Conservation (phyloP, 2,329 filamentous ascomycete species). For the Alternaria tenuissima region DNA sequence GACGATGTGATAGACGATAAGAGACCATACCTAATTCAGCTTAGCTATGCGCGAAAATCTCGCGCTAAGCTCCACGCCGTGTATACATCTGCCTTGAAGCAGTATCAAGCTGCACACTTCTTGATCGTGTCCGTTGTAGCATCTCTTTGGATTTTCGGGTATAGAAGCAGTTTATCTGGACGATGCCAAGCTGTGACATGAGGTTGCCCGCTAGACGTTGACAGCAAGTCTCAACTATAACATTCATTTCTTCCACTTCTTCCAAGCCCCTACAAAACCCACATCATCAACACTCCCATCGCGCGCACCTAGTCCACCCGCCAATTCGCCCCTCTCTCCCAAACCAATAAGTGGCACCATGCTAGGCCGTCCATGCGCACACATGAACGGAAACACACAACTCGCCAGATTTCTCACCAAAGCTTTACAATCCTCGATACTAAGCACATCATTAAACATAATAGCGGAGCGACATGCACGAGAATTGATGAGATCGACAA, state of each 20-base stretch:
- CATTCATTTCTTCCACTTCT: not conserved
- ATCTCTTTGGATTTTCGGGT: too few relatives aligned
- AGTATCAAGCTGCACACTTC: too few relatives aligned
- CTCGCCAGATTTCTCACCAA: conserved; percentile 66
- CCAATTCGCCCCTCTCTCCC: not conserved
- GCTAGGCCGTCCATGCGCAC: conserved; percentile 74
- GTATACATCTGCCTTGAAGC: too few relatives aligned
- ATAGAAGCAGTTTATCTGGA: too few relatives aligned
- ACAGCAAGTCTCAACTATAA: too few relatives aligned
- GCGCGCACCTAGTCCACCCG: not conserved
- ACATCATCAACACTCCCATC: not conserved
- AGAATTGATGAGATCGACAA: conserved; percentile 80
- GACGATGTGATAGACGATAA: not conserved
- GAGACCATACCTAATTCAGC: not conserved
- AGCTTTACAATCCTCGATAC: conserved; percentile 63
- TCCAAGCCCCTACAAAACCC: not conserved
- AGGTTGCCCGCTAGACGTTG: too few relatives aligned
- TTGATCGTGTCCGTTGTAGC: too few relatives aligned
- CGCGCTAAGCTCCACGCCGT: not conserved
- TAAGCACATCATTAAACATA: conserved; percentile 83
- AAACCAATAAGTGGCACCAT: conserved; percentile 58
- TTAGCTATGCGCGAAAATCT: not conserved
- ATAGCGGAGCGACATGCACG: conserved; percentile 80
- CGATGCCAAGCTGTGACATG: too few relatives aligned
- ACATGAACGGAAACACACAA: conserved; percentile 81